A percentile compares a stretch with the other conserved stretches of the same genome.
Evolutionary conservation across 345 rosid species (phyloP).

Genomic region (Camelina neglecta): DNA sequence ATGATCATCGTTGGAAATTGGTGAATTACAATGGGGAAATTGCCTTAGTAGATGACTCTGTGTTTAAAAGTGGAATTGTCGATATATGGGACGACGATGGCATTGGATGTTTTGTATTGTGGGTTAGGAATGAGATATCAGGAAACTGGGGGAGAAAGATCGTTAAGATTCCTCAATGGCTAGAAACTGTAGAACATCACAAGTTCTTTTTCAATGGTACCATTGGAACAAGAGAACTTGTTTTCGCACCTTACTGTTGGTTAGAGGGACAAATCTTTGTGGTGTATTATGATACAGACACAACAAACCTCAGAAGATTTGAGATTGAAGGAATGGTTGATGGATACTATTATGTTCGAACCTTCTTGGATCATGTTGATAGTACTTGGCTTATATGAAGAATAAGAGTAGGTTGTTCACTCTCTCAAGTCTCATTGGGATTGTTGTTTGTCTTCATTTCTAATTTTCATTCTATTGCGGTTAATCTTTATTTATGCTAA

Average conservation of each 20-base stretch:
- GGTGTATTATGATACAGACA: neutral
- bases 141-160: too few relatives aligned
- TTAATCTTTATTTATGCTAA: neutral
- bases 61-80: neutral
- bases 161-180: neutral
- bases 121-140: neutral
- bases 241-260: neutral
- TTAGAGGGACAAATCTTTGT: neutral
- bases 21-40: neutral
- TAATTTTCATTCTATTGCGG: too few relatives aligned
- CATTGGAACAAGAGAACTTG: conserved; percentile 8
- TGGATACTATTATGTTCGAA: neutral
- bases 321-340: neutral
- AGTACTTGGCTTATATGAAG: conserved; percentile 7
- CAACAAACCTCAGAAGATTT: neutral
- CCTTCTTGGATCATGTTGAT: conserved; percentile 8
- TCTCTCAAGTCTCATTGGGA: too few relatives aligned
- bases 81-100: neutral
- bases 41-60: neutral
- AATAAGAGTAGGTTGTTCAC: neutral
- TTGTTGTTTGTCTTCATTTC: too few relatives aligned
- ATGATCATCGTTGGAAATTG: neutral
- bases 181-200: neutral
- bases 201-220: neutral
- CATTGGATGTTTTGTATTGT: neutral